Percentiles rank a stretch among this genome's conserved stretches.
phyloP scores from a whole-genome alignment of 176 grass and related monocot genomes.

The Tillandsia fasciculata region DNA sequence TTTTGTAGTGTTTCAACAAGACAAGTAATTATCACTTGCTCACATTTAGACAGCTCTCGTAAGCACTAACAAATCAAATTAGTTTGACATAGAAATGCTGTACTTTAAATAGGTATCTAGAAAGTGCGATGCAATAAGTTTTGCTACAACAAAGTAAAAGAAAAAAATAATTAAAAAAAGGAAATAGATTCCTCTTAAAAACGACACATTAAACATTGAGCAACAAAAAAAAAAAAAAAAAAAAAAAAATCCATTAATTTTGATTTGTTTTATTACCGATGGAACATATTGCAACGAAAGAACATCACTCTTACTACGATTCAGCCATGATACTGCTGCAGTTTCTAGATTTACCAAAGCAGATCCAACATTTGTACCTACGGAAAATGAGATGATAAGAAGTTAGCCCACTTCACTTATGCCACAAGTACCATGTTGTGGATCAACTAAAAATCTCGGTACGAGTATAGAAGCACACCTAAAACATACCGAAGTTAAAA shows the following conservation, averaged over 20 bases:
- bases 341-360: slow-evolving; percentile 52
- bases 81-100: no score
- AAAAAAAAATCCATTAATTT: neutral
- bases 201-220: neutral
- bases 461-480: no score
- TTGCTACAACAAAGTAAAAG: no score
- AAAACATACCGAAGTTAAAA: no score
- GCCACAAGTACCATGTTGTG: neutral
- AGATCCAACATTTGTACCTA: slow-evolving; percentile 40
- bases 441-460: neutral
- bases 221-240: neutral
- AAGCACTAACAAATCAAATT: no score
- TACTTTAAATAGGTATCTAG: no score
- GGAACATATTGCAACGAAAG: slow-evolving; percentile 48
- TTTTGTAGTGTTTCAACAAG: no score
- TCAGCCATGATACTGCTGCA: slow-evolving; percentile 31
- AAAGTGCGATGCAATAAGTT: no score
- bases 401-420: neutral
- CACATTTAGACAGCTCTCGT: no score
- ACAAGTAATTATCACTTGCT: no score
- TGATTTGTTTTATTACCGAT: slow-evolving; percentile 33
- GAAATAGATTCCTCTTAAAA: neutral
- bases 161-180: no score
- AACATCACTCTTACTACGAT: slow-evolving; percentile 44
- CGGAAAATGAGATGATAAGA: slow-evolving; percentile 13